Evolutionary conservation across 192 early-diverging fungal species (phyloP).

Genomic region (Rhizophagus prolifer): DNA sequence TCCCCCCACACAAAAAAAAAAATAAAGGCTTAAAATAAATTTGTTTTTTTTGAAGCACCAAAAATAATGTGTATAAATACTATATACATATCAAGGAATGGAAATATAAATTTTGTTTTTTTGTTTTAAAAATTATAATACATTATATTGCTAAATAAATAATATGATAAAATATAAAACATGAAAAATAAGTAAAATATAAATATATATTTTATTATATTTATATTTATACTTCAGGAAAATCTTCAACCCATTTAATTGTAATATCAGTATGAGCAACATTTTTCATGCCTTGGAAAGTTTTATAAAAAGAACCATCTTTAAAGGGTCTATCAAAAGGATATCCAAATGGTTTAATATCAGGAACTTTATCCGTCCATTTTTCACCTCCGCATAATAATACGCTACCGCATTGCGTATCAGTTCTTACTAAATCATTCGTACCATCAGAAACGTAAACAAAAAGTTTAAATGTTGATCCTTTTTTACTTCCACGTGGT

Average conservation of each 20-base stretch:
- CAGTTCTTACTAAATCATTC: conserved; percentile 1
- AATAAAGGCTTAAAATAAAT: too few species aligned
- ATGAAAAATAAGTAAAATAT: too few species aligned
- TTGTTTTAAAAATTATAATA: too few species aligned
- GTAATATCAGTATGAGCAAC: not conserved
- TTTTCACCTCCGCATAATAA: conserved; percentile 1
- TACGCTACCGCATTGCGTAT: not conserved
- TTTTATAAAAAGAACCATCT: conserved; percentile 13
- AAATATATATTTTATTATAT: too few species aligned
- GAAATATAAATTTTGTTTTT: too few species aligned
- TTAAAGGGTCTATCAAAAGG: conserved; percentile 19
- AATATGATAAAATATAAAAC: too few species aligned
- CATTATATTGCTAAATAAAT: too few species aligned
- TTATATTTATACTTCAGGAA: not conserved
- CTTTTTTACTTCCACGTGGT: conserved; percentile 2
- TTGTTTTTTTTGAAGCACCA: too few species aligned
- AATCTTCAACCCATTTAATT: conserved; percentile 11
- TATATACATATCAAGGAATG: too few species aligned
- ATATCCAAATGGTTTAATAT: conserved; percentile 10
- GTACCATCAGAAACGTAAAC: conserved; percentile 7
- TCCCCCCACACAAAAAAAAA: too few species aligned
- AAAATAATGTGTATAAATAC: too few species aligned
- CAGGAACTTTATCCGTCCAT: conserved; percentile 12
- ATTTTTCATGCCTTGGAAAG: not conserved
- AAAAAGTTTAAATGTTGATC: conserved; percentile 6